A percentile compares a stretch with the other conserved stretches of the same genome.
phyloP scores from a whole-genome alignment of 257 asterid species.

The Pogostemon cablin region DNA sequence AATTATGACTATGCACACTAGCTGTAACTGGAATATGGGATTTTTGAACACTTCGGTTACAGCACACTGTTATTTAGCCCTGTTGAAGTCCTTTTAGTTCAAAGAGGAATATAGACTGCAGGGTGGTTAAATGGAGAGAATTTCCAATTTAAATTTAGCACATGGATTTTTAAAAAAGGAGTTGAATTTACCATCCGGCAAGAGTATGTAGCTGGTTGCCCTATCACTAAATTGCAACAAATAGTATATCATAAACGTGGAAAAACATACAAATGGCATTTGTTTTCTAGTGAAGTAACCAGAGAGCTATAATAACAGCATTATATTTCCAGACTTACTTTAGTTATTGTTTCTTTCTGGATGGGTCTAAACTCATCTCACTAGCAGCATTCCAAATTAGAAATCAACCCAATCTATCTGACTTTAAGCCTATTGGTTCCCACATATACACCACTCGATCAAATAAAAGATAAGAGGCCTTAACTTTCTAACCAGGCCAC shows the following conservation, averaged over 20 bases:
- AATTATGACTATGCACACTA: slow-evolving; percentile 28
- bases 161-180: background rate
- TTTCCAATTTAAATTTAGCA: background rate
- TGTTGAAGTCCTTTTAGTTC: background rate
- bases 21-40: background rate
- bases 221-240: background rate
- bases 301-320: background rate
- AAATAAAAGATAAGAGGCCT: slow-evolving; percentile 26
- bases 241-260: slow-evolving; percentile 10
- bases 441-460: slow-evolving; percentile 29
- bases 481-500: slow-evolving; percentile 28
- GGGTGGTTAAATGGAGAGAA: slow-evolving; percentile 4
- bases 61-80: background rate
- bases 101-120: background rate
- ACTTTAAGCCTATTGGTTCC: slow-evolving; percentile 9
- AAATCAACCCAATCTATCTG: slow-evolving; percentile 7
- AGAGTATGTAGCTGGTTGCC: background rate
- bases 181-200: background rate
- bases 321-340: background rate
- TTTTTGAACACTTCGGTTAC: slow-evolving; percentile 1
- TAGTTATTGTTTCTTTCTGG: slow-evolving; percentile 1
- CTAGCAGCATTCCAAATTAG: slow-evolving; percentile 19
- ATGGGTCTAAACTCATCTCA: slow-evolving; percentile 17
- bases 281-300: slow-evolving; percentile 8
- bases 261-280: background rate